Percentiles rank a stretch among this genome's conserved stretches.
Evolutionary conservation across 2,329 filamentous ascomycete genomes (phyloP).

Genomic region (Paraphaeosphaeria sporulosa): DNA sequence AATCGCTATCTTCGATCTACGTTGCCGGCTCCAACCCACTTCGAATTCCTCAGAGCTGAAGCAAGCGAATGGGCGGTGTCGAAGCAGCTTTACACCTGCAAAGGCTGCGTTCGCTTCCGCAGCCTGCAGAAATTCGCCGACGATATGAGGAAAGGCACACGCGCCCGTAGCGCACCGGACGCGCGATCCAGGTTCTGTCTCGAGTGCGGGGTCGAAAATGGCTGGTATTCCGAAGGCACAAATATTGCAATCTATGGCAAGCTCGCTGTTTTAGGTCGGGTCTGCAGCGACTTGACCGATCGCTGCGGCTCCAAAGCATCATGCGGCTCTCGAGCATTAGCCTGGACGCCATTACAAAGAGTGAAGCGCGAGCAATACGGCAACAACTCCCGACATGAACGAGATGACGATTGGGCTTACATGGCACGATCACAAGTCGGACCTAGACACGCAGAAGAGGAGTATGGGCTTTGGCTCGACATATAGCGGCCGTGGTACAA

Average conservation of each 20-base stretch:
- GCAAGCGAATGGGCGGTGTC: conserved; percentile 26
- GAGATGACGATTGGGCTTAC: conserved; percentile 25
- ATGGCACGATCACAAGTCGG: conserved; percentile 18
- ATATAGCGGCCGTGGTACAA: conserved; percentile 7
- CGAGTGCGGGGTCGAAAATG: conserved; percentile 32
- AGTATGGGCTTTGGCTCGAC: conserved; percentile 26
- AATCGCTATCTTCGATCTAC: conserved; percentile 29
- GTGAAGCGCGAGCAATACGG: not conserved
- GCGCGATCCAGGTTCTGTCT: conserved; percentile 36
- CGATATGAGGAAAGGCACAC: conserved; percentile 40
- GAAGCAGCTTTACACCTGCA: conserved; percentile 33
- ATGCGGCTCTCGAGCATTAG: conserved; percentile 24
- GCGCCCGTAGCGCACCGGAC: conserved; percentile 29
- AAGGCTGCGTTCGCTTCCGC: conserved; percentile 28
- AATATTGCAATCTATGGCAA: conserved; percentile 30
- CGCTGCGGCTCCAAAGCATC: conserved; percentile 18
- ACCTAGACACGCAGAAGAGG: conserved; percentile 25
- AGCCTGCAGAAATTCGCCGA: conserved; percentile 34
- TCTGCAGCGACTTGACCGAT: conserved; percentile 30
- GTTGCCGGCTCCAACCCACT: conserved; percentile 27
- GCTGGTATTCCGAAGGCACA: conserved; percentile 29
- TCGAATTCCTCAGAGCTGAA: conserved; percentile 34
- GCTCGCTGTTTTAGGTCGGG: conserved; percentile 26
- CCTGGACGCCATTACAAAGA: conserved; percentile 12
- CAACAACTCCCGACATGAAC: conserved; percentile 6